These are phyloP conservation scores for Chondrostereum purpureum DNA, from an alignment of 1,284 basidiomycete species.

Conservation along the genomic window DNA sequence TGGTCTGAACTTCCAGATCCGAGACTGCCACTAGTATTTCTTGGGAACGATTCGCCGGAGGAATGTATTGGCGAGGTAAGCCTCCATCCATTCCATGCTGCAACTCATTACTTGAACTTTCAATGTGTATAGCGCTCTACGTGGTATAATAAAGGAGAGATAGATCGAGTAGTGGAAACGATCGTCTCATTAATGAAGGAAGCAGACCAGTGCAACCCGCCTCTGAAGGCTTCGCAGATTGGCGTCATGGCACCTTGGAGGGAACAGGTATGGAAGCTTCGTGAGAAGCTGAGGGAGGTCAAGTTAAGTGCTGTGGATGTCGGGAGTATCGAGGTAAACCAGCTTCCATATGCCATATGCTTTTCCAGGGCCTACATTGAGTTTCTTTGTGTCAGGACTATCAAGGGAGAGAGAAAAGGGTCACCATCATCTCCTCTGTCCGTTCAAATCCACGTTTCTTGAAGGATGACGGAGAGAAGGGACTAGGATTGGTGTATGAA, in stretches of 20 bases:
- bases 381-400: constrained; percentile 27
- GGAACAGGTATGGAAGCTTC: constrained; percentile 41
- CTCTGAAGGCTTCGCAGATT: constrained; percentile 30
- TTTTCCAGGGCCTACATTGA: background rate
- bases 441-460: constrained; percentile 36
- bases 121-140: constrained; percentile 33
- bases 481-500: constrained; percentile 36
- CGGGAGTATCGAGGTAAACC: constrained; percentile 36
- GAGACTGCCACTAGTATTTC: constrained; percentile 33
- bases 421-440: constrained; percentile 41
- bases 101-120: constrained; percentile 1
- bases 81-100: background rate
- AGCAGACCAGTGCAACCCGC: constrained; percentile 27
- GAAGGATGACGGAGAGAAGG: constrained; percentile 35
- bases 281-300: constrained; percentile 33
- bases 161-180: constrained; percentile 28
- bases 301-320: constrained; percentile 36
- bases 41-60: constrained; percentile 30
- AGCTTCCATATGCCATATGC: too few species aligned
- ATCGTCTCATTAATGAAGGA: constrained; percentile 31
- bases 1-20: constrained; percentile 34
- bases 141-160: constrained; percentile 41
- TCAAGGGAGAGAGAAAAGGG: constrained; percentile 39
- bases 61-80: constrained; percentile 35
- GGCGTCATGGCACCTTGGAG: constrained; percentile 43